Base-by-base conservation (phyloP, 2,329 filamentous ascomycete genomes). In the Metarhizium sp. region DNA sequence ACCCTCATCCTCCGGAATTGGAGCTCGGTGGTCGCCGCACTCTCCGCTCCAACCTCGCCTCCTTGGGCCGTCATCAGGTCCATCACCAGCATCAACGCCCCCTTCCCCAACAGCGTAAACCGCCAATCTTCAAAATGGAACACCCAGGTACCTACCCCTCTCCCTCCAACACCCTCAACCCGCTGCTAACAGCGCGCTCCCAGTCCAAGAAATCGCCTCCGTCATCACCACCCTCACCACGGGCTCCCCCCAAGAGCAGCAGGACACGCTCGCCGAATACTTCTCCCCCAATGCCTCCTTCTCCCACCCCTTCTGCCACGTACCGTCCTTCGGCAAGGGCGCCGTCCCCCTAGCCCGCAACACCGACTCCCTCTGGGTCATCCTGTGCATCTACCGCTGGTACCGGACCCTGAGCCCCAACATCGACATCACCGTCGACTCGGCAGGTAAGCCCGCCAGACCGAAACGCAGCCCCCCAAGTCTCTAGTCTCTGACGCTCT, bases 341-440 rank as follows among this genome's bases (percentile, higher is more conserved):
- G 57, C 65, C 2, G 51, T 80, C 1, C 78, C 75, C 1, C 62
- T 77, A 2, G 60, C 74, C 0, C 68, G 70, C 7, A 62, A 64
- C 1, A 55, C 81, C 29, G 81, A 85, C 59, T 92, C 87, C 10
- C 78, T 88, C 47, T 82, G 78, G 71, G 66, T 88, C 6, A 77
- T 95, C 18, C 73, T 80, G 50, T 77, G 78, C 61, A 85, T 95
- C 55, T 95, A 90, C 65, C 81, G 84, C 45, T 92, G 87, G 88
- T 92, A 95, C 71, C 89, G 90, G 65, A 87, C 92, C 60, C 75
- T 95, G 66, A 90, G 85, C 58, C 91, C 91, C 0, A 74, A 76
- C 18, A 88, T 94, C 60, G 77, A 85, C 47, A 71, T 92, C 13
- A 72, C 78, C 1, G 75, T 96, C 18, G 80, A 90, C 59, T 80